Evolutionary conservation across 139 green algal genomes (phyloP).

Genomic region (Limnomonas spitsbergensis): DNA sequence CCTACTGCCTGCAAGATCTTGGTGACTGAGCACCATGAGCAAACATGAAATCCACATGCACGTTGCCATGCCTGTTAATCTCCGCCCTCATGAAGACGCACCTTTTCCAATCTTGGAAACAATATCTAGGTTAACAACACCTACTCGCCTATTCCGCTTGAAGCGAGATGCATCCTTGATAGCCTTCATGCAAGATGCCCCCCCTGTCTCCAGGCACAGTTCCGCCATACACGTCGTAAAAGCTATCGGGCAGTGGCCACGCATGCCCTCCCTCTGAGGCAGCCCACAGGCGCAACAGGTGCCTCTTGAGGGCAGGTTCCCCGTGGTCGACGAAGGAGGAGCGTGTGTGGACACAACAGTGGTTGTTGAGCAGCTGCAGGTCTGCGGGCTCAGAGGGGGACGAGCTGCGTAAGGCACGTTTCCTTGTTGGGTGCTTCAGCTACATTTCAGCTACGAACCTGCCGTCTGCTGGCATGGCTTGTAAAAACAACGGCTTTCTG

Average conservation of each 20-base stretch:
- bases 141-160: slow-evolving; percentile 27
- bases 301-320: slow-evolving; percentile 36
- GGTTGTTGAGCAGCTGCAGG: slow-evolving; percentile 70
- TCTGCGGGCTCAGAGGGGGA: no score
- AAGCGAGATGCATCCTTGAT: slow-evolving; percentile 26
- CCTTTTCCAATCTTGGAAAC: no score
- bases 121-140: no score
- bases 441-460: no score
- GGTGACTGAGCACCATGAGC: no score
- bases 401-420: background rate
- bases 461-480: no score
- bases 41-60: no score
- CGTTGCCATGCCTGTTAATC: no score
- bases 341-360: slow-evolving; percentile 52
- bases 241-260: slow-evolving; percentile 42
- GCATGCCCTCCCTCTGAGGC: slow-evolving; percentile 25
- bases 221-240: slow-evolving; percentile 32
- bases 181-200: slow-evolving; percentile 31
- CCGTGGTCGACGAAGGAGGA: slow-evolving; percentile 44
- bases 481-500: no score
- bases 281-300: slow-evolving; percentile 68
- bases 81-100: no score
- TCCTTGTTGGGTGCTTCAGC: background rate
- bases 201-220: slow-evolving; percentile 22
- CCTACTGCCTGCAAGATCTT: no score